phyloP scores from a whole-genome alignment of 2,329 filamentous ascomycete species.

The Hirsutella thompsonii region DNA sequence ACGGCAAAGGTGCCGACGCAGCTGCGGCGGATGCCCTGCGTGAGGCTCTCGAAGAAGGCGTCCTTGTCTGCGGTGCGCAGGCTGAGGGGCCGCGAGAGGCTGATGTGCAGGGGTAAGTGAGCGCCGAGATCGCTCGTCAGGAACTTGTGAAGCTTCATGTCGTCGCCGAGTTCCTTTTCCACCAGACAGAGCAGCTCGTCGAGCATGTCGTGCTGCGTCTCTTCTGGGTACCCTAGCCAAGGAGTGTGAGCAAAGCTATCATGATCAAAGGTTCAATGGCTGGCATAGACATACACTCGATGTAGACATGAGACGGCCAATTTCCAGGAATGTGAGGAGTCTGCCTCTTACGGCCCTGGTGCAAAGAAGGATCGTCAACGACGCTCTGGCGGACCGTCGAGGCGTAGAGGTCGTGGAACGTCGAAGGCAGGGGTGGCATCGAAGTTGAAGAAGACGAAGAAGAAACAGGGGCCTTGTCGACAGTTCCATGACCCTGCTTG shows the following conservation, averaged over 20 bases:
- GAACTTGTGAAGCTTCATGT: slow-evolving; percentile 47
- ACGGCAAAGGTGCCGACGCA: slow-evolving; percentile 23
- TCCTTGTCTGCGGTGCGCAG: slow-evolving; percentile 63
- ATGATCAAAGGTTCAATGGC: no score
- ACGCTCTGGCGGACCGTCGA: slow-evolving; percentile 66
- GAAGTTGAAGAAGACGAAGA: slow-evolving; percentile 8
- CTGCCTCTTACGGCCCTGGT: slow-evolving; percentile 71
- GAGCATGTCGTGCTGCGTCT: slow-evolving; percentile 33
- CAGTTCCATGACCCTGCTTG: background rate
- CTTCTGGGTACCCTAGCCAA: slow-evolving; percentile 38
- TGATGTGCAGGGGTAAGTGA: slow-evolving; percentile 76
- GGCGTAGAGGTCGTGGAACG: slow-evolving; percentile 85
- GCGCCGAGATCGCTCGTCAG: slow-evolving; percentile 67
- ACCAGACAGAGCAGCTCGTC: slow-evolving; percentile 26
- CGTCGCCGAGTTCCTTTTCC: slow-evolving; percentile 15
- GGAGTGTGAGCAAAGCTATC: background rate
- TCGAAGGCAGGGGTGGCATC: slow-evolving; percentile 62
- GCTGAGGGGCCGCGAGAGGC: slow-evolving; percentile 69
- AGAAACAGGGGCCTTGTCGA: background rate
- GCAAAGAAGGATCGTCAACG: slow-evolving; percentile 69
- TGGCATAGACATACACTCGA: slow-evolving; percentile 60
- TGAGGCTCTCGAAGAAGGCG: slow-evolving; percentile 47
- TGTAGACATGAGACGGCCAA: slow-evolving; percentile 86
- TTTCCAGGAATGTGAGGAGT: slow-evolving; percentile 78
- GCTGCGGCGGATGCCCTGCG: slow-evolving; percentile 21